These are phyloP conservation scores for Aphanomyces stellatus DNA, from an alignment of 352 stramenopile species.

Conservation along the genomic window DNA sequence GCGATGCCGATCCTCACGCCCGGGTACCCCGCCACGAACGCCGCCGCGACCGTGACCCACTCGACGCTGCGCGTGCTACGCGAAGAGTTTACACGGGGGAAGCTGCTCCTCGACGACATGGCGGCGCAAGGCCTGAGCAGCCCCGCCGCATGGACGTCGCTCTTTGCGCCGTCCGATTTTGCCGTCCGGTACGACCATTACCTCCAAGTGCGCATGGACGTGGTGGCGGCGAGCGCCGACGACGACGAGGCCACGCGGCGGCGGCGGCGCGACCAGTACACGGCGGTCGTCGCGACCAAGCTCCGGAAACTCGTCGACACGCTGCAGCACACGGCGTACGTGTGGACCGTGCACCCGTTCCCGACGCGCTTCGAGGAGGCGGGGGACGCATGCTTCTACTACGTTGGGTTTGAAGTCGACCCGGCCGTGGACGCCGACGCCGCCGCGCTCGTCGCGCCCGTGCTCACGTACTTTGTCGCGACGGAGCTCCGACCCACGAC, in stretches of 20 bases:
- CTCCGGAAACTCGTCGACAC: conserved; percentile 78
- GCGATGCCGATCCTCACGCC: conserved; percentile 85
- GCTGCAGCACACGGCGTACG: conserved; percentile 51
- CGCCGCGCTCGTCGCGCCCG: conserved; percentile 37
- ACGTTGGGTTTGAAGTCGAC: conserved; percentile 58
- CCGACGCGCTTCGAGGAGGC: conserved; percentile 44
- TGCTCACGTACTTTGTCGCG: conserved; percentile 68
- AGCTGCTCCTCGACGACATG: conserved; percentile 70
- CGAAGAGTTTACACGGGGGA: conserved; percentile 66
- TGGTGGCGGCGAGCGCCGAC: conserved; percentile 21
- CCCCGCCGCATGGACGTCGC: conserved; percentile 61
- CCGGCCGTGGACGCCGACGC: conserved; percentile 16
- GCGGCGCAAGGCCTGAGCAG: conserved; percentile 47
- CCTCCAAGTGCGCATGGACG: conserved; percentile 49
- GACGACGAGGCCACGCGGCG: conserved; percentile 37
- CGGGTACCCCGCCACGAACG: conserved; percentile 75
- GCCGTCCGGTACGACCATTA: conserved; percentile 81
- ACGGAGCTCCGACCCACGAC: conserved; percentile 40
- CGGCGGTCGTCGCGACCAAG: conserved; percentile 71
- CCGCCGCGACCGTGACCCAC: conserved; percentile 70
- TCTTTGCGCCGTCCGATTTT: conserved; percentile 70
- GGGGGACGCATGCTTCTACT: conserved; percentile 34
- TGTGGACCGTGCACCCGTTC: conserved; percentile 60
- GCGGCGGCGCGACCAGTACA: conserved; percentile 31
- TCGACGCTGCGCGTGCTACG: conserved; percentile 66